These are phyloP conservation scores for Trichoderma semiorbis DNA, from an alignment of 2,329 filamentous ascomycete species.

Conservation along the genomic window DNA sequence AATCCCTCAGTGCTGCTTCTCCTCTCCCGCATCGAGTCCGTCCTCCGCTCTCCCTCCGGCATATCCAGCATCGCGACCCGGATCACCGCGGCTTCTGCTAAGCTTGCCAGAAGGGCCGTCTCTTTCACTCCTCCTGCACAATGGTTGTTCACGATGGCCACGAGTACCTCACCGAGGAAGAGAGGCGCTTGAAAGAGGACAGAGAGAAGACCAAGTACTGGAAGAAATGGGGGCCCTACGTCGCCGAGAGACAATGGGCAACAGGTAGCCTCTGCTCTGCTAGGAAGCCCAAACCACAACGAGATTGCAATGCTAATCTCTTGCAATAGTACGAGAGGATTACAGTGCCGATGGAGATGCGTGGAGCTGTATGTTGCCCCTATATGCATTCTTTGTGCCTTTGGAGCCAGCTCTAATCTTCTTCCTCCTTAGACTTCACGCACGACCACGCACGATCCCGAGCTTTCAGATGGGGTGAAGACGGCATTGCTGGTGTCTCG, in stretches of 20 bases:
- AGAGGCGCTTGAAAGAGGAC: conserved; percentile 85
- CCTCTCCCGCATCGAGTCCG: background rate
- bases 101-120: background rate
- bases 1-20: conserved; percentile 1
- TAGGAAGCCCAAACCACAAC: background rate
- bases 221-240: conserved; percentile 97
- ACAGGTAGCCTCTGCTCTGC: conserved; percentile 56
- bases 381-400: background rate
- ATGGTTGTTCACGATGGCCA: conserved; percentile 92
- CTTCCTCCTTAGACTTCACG: conserved; percentile 67
- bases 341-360: conserved; percentile 88
- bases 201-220: conserved; percentile 82
- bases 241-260: conserved; percentile 92
- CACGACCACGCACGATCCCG: conserved; percentile 88
- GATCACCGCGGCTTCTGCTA: background rate
- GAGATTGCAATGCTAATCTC: conserved; percentile 24
- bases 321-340: conserved; percentile 72
- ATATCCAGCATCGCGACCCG: background rate
- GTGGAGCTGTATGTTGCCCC: conserved; percentile 74
- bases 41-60: background rate
- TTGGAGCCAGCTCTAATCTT: background rate
- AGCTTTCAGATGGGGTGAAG: conserved; percentile 92
- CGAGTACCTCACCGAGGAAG: conserved; percentile 84
- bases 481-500: conserved; percentile 90
- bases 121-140: conserved; percentile 22